Base-by-base conservation (phyloP, 2,329 filamentous ascomycete genomes). In the Arthroderma uncinatum region DNA sequence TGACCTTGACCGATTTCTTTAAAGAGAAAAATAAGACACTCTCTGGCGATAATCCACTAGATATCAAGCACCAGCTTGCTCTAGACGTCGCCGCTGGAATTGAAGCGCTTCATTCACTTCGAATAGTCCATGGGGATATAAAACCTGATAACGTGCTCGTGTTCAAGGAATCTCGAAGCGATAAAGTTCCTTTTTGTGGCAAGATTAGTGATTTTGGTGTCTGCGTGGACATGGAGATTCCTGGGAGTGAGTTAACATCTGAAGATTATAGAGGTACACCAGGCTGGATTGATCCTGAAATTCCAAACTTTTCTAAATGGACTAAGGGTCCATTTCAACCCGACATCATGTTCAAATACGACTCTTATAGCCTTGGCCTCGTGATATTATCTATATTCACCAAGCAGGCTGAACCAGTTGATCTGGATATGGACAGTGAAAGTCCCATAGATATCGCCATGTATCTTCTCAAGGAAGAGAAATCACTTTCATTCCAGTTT, bases 161-260 rank as follows among this genome's bases (percentile, higher is more conserved):
- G 1, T 67, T 66, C 54, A 47, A 48, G 14, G 62, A 62, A 5
- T 55, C 42, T 8, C 23, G 39, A 30, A 61, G 48, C 53, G 58
- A 61, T 3, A 63, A 61, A 8, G 61, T 65, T 2, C 64, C 66
- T 0, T 65, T 67, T 36, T 59, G 58, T 14, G 66, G 60, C 40
- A 68, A 68, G 53, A 40, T 68, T 25, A 67, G 64, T 53, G 66
- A 68, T 56, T 68, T 68, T 47, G 66, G 66, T 0, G 65, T 68
- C 16, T 68, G 64, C 47, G 33, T 67, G 48, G 64, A 67, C 47
- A 48, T 67, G 37, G 66, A 67, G 42, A 53, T 60, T 16, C 44
- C 62, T 4, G 60, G 61, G 12, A 56, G 50, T 12, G 60, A 55
- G 40, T 61, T 67, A n/a, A 61, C 58, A 1, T 48, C 62, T 8